Evolutionary conservation across 805 yeast species (phyloP).

Genomic region (Debaryomyces hansenii): DNA sequence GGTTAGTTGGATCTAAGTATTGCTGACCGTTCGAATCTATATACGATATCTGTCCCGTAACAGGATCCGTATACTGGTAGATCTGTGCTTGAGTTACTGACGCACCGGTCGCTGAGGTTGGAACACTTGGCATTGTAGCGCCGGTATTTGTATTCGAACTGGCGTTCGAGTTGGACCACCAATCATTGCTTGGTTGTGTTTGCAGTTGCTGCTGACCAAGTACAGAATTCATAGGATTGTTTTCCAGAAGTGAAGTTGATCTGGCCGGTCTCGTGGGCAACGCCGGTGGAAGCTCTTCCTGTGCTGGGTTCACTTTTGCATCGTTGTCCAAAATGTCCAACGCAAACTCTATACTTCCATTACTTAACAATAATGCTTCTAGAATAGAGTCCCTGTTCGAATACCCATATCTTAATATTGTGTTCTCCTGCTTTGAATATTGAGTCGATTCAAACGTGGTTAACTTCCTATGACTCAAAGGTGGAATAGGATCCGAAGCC

Average conservation of each 20-base stretch:
- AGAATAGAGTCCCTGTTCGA: constrained; percentile 54
- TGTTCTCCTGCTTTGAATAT: constrained; percentile 49
- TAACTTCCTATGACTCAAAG: constrained; percentile 50
- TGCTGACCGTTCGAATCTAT: constrained; percentile 71
- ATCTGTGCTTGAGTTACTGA: constrained; percentile 44
- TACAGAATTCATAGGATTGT: constrained; percentile 25
- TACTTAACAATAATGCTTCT: constrained; percentile 61
- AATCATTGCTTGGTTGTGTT: constrained; percentile 18
- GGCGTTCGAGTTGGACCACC: constrained; percentile 27
- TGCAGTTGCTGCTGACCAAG: constrained; percentile 5
- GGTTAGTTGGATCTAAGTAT: constrained; percentile 49
- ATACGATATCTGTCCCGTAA: constrained; percentile 65
- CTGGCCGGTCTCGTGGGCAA: constrained; percentile 40
- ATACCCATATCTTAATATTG: constrained; percentile 53
- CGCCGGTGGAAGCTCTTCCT: constrained; percentile 48
- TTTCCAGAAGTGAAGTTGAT: constrained; percentile 25
- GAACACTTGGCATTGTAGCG: constrained; percentile 31
- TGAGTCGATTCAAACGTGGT: constrained; percentile 54
- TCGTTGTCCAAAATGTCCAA: constrained; percentile 53
- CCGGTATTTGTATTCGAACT: constrained; percentile 1
- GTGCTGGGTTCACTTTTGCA: constrained; percentile 29
- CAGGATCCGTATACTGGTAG: constrained; percentile 71
- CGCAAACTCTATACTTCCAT: constrained; percentile 63
- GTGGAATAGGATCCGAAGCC: constrained; percentile 29
- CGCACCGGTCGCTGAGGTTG: constrained; percentile 14